phyloP scores from a whole-genome alignment of 768 basidiomycete species.

The Holtermanniella nyarrowii region DNA sequence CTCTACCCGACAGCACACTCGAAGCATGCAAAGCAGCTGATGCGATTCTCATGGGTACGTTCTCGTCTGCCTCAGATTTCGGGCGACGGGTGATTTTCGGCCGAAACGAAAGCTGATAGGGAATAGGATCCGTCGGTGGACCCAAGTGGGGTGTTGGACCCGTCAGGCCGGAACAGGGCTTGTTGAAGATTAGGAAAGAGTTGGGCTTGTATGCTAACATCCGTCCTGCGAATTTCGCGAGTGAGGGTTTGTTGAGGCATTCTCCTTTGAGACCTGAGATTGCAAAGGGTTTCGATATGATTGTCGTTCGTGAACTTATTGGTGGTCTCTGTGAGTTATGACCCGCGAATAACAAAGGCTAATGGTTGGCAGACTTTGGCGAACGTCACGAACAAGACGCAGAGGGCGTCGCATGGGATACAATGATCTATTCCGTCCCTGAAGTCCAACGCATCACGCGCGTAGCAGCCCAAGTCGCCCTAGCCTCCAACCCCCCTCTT shows the following conservation, averaged over 20 bases:
- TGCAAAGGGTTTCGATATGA: constrained; percentile 69
- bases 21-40: constrained; percentile 85
- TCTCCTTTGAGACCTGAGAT: constrained; percentile 81
- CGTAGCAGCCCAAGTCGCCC: constrained; percentile 86
- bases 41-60: constrained; percentile 85
- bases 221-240: constrained; percentile 89
- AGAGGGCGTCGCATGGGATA: constrained; percentile 69
- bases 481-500: constrained; percentile 70
- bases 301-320: constrained; percentile 91
- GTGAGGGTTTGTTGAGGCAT: constrained; percentile 72
- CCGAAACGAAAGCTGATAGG: not conserved
- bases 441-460: constrained; percentile 93
- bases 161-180: constrained; percentile 84
- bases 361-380: constrained; percentile 58
- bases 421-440: constrained; percentile 77
- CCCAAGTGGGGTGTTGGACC: constrained; percentile 95
- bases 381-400: constrained; percentile 74
- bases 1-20: constrained; percentile 73
- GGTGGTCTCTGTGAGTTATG: constrained; percentile 59
- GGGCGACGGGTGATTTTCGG: not conserved
- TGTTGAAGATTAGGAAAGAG: constrained; percentile 76
- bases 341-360: not conserved
- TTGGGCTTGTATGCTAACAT: constrained; percentile 97
- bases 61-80: not conserved
- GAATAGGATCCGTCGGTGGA: constrained; percentile 85